Base-by-base conservation (phyloP, 352 stramenopile species). In the Pythium chondricola region DNA sequence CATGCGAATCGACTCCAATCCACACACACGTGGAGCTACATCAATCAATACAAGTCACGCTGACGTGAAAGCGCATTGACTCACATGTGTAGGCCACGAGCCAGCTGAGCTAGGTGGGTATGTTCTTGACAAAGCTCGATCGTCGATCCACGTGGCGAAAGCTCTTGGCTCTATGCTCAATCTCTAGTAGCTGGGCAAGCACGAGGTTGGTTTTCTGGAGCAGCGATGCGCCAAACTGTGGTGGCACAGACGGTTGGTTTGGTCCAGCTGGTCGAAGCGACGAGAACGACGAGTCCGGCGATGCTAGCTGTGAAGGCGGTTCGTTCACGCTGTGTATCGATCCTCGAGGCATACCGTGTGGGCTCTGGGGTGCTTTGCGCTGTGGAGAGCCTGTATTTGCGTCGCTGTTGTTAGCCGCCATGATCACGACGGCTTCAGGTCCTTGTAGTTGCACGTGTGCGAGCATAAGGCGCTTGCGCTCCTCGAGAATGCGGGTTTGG, bases 151-250 rank as follows among this genome's bases (percentile, higher is more conserved):
- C 9, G 25, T 18, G 13, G 9, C 16, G 10, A 13, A 56, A 51
- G 5, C 9, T 33, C 22, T 63, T 67, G 8, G 60, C 41, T 24
- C 67, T 63, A 25, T 39, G 29, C 50, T 85, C 59, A 25, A 85
- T 79, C 14, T 69, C 63, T 31, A 74, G 59, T 1, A 88, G 46
- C 11, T 74, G 25, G 3, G 43, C 37, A 24, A 84, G 58, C 2
- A 73, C 69, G n/a, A 66, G 47, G 17, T 84, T 59, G 20, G 61
- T 74, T 22, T 66, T 66, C 17, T 29, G 50, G 24, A 77, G 58
- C 73, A 87, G 80, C 11, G 43, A 41, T 32, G 33, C 11, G 13
- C 37, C 21, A 64, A 61, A 58, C 16, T 62, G 30, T 5, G 26
- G 24, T 14, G 45, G 33, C 6, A 44, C 30, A n/a, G 8, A 33